Conservation (phyloP, 495 filamentous ascomycete species). For the Penicillium coffeae region DNA sequence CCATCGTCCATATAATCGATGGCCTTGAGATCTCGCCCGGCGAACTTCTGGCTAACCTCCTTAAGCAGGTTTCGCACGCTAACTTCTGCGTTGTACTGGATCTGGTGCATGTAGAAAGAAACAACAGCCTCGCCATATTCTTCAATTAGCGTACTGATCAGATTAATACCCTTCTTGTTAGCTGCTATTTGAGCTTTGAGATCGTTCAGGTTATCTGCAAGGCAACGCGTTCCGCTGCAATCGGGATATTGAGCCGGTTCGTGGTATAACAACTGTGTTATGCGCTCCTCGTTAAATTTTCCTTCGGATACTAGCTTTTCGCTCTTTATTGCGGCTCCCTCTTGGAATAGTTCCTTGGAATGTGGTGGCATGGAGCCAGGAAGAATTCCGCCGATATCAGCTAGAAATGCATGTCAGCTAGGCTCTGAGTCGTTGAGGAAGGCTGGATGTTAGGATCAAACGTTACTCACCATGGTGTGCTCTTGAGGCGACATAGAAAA, state of each 20-base stretch:
- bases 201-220: conserved; percentile 91
- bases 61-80: conserved; percentile 27
- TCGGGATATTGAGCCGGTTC: conserved; percentile 60
- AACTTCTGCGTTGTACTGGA: background rate
- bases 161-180: conserved; percentile 90
- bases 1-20: background rate
- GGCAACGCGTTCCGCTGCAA: conserved; percentile 82
- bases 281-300: background rate
- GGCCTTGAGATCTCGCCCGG: background rate
- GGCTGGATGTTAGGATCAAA: conserved; percentile 63
- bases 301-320: conserved; percentile 71
- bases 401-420: conserved; percentile 86
- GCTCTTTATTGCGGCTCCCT: conserved; percentile 81
- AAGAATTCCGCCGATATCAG: conserved; percentile 95
- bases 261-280: conserved; percentile 2
- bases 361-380: conserved; percentile 95
- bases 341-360: conserved; percentile 81
- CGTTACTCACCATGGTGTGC: conserved; percentile 94
- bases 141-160: conserved; percentile 75
- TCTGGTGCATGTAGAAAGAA: background rate
- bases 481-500: conserved; percentile 88
- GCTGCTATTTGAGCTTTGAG: conserved; percentile 92
- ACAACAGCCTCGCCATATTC: conserved; percentile 53
- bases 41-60: conserved; percentile 31
- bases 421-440: conserved; percentile 35